Evolutionary conservation across 371 early-diverging fungal genomes (phyloP).

Genomic region (Mortierella sp.): DNA sequence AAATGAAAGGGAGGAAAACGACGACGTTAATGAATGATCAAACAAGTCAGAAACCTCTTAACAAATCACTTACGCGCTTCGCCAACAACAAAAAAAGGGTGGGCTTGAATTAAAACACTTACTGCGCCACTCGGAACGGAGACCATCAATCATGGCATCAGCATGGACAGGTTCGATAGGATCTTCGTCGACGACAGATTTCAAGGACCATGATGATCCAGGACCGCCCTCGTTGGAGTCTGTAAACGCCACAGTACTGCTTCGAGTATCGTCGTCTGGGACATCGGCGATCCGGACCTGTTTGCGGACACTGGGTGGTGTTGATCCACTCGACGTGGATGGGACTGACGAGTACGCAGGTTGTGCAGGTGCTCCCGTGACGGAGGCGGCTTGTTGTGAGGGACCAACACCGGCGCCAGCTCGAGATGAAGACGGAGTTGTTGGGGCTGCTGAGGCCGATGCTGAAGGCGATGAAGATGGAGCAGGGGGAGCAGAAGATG

Average conservation of each 20-base stretch:
- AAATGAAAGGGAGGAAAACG: not conserved
- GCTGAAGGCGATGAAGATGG: not conserved
- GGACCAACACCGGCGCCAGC: not conserved
- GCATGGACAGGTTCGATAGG: slow-evolving; percentile 32
- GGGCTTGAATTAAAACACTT: slow-evolving; percentile 13
- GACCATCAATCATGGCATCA: slow-evolving; percentile 21
- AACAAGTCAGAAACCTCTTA: not conserved
- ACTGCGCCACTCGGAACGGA: slow-evolving; percentile 52
- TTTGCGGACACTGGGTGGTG: slow-evolving; percentile 1
- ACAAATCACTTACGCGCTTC: too few relatives aligned
- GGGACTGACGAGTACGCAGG: slow-evolving; percentile 18
- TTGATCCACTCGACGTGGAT: not conserved
- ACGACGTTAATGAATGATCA: not conserved
- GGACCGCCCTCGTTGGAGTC: not conserved
- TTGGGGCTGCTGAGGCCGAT: not conserved
- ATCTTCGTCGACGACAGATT: slow-evolving; percentile 23
- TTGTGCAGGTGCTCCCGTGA: not conserved
- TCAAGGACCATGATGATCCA: not conserved
- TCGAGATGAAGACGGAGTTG: not conserved
- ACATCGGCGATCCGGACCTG: slow-evolving; percentile 19
- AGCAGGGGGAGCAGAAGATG: not conserved
- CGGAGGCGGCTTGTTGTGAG: not conserved
- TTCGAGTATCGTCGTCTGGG: not conserved
- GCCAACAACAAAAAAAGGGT: not conserved
- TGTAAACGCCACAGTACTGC: not conserved